These are phyloP conservation scores for Tinospora cordifolia DNA, from an alignment of 164 flowering plant species.

Conservation along the genomic window DNA sequence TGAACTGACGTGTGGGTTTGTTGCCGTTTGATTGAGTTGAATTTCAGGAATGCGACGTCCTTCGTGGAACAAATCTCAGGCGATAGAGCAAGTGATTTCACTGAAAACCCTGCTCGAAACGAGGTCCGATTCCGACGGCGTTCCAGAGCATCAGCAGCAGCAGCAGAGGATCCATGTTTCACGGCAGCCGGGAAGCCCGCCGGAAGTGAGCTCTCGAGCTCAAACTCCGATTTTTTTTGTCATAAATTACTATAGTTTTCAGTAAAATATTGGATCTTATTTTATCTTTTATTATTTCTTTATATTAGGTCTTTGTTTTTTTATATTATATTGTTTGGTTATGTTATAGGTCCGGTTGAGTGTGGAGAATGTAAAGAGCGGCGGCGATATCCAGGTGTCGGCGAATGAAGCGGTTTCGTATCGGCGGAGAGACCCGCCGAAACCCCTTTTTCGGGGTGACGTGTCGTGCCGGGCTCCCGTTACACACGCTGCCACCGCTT, in stretches of 20 bases:
- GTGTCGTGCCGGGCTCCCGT: neutral
- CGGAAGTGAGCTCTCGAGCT: constrained; percentile 12
- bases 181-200: constrained; percentile 10
- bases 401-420: constrained; percentile 28
- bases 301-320: neutral
- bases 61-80: constrained; percentile 93
- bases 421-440: constrained; percentile 22
- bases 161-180: constrained; percentile 16
- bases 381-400: constrained; percentile 22
- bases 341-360: constrained; percentile 12
- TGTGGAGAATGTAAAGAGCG: constrained; percentile 20
- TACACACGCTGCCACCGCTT: neutral
- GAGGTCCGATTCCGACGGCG: constrained; percentile 27
- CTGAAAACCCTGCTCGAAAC: constrained; percentile 63
- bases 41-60: constrained; percentile 76
- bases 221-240: neutral
- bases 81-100: constrained; percentile 84
- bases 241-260: no score
- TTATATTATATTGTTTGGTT: neutral
- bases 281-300: neutral
- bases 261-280: neutral
- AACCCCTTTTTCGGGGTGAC: constrained; percentile 12
- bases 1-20: neutral
- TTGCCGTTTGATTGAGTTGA: constrained; percentile 1
- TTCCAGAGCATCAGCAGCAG: constrained; percentile 1